Evolutionary conservation across 345 rosid species (phyloP).

Genomic region (Eucalyptus globulus): DNA sequence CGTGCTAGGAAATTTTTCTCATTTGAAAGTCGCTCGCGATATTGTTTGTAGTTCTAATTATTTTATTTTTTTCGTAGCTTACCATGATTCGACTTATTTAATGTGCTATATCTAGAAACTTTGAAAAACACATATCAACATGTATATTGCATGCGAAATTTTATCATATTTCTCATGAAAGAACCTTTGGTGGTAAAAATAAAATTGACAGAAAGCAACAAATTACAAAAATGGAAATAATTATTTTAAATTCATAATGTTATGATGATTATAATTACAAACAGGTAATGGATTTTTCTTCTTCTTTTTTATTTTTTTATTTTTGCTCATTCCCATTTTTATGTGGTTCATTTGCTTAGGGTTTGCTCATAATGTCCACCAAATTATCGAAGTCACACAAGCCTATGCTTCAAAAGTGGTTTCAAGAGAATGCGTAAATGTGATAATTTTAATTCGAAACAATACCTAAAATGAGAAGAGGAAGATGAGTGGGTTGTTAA

Average conservation of each 20-base stretch:
- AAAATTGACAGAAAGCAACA: neutral
- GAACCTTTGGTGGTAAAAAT: neutral
- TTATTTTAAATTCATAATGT: neutral
- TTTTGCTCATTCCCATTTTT: neutral
- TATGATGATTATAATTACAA: no score
- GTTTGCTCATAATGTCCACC: neutral
- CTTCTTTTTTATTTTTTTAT: rapidly evolving
- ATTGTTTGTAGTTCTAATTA: neutral
- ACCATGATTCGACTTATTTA: rapidly evolving
- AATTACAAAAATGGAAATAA: neutral
- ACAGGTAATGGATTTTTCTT: neutral
- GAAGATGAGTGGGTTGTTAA: neutral
- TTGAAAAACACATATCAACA: neutral
- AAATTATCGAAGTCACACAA: neutral
- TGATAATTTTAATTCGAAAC: neutral
- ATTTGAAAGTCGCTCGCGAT: neutral
- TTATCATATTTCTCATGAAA: neutral
- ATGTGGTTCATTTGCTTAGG: neutral
- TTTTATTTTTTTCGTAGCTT: neutral
- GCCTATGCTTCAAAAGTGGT: no score
- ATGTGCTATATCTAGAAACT: neutral
- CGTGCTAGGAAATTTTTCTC: neutral
- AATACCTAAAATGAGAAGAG: neutral
- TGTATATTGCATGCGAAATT: neutral
- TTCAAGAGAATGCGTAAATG: neutral